Conservation (phyloP, 768 basidiomycete genomes). For the Boletus reticuloceps region DNA sequence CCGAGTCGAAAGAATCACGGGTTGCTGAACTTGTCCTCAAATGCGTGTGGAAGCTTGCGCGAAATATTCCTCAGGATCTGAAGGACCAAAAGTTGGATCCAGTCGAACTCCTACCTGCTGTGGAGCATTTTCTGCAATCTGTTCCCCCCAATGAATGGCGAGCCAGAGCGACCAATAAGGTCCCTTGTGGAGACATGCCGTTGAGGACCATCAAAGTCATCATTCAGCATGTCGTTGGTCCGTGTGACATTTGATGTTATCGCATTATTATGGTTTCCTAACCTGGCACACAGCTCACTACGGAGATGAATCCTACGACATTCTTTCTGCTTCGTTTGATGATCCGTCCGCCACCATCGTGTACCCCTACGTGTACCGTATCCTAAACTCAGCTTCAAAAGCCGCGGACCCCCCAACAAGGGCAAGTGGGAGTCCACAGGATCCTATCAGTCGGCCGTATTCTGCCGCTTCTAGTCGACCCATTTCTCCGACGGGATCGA, state of each 20-base stretch:
- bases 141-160: slow-evolving; percentile 97
- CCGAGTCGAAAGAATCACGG: slow-evolving; percentile 79
- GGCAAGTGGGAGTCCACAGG: slow-evolving; percentile 27
- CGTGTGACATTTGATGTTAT: slow-evolving; percentile 34
- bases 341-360: slow-evolving; percentile 97
- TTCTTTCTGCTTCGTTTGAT: slow-evolving; percentile 87
- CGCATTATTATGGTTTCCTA: slow-evolving; percentile 15
- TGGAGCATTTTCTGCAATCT: slow-evolving; percentile 91
- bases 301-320: slow-evolving; percentile 87
- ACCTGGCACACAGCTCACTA: slow-evolving; percentile 57
- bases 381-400: slow-evolving; percentile 68
- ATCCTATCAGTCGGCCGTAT: slow-evolving; percentile 43
- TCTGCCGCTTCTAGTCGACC: slow-evolving; percentile 68
- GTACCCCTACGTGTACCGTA: slow-evolving; percentile 92
- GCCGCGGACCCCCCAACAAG: slow-evolving; percentile 34
- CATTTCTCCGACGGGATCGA: slow-evolving; percentile 66
- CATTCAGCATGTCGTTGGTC: slow-evolving; percentile 94
- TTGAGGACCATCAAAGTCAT: slow-evolving; percentile 97
- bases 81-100: slow-evolving; percentile 77
- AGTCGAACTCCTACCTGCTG: slow-evolving; percentile 84
- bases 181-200: slow-evolving; percentile 98
- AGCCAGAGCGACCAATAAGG: slow-evolving; percentile 81
- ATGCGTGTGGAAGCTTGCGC: slow-evolving; percentile 97
- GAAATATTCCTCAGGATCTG: slow-evolving; percentile 91
- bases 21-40: slow-evolving; percentile 92